Evolutionary conservation across 129 eudicot species (phyloP).

Genomic region (Gnaphalium uliginosum): DNA sequence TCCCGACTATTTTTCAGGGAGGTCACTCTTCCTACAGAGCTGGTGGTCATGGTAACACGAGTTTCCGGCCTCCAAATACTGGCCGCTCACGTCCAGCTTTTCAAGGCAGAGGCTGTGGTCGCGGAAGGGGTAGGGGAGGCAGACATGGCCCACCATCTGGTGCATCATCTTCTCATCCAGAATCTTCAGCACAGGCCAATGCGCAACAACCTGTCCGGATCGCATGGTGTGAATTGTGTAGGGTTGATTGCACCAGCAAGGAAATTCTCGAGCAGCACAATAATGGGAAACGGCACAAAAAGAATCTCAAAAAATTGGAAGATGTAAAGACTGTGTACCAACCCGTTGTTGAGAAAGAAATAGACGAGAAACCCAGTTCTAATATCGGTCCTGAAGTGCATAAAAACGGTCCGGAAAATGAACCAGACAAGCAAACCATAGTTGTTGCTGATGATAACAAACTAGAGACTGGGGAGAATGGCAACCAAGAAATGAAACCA

Average conservation of each 20-base stretch:
- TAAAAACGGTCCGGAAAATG: constrained; percentile 17
- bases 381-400: constrained; percentile 17
- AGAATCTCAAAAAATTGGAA: constrained; percentile 39
- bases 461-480: constrained; percentile 15
- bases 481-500: constrained; percentile 17
- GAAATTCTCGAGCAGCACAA: constrained; percentile 55
- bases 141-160: constrained; percentile 22
- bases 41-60: constrained; percentile 38
- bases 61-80: constrained; percentile 21
- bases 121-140: constrained; percentile 41
- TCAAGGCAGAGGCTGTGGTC: constrained; percentile 39
- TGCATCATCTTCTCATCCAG: constrained; percentile 38
- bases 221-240: constrained; percentile 57
- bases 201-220: constrained; percentile 24
- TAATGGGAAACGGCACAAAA: constrained; percentile 51
- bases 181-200: constrained; percentile 33
- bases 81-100: constrained; percentile 25
- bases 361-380: constrained; percentile 12
- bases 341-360: constrained; percentile 16
- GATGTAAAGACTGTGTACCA: constrained; percentile 7
- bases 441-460: constrained; percentile 20
- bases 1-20: constrained; percentile 33
- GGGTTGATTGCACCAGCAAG: constrained; percentile 47
- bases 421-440: constrained; percentile 23
- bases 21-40: constrained; percentile 40